Percentiles rank a stretch among this genome's conserved stretches.
phyloP scores from a whole-genome alignment of 2,329 filamentous ascomycete genomes.

The Didymella pinodella region DNA sequence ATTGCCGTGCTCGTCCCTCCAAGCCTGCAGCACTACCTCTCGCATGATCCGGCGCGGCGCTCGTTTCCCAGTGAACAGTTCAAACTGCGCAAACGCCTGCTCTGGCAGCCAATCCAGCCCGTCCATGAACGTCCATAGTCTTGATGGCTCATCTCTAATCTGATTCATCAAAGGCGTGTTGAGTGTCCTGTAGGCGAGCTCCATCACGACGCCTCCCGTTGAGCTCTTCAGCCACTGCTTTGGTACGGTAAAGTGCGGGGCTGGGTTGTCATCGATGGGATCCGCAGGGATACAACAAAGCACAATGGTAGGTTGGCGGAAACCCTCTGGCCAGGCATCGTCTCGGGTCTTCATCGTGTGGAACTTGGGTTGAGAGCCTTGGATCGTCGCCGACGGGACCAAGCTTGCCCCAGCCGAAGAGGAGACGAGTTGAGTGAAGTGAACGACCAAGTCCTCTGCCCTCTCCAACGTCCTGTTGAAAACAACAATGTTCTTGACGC shows the following conservation, averaged over 20 bases:
- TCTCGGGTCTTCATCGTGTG: conserved; percentile 66
- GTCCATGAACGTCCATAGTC: conserved; percentile 78
- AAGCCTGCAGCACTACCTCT: conserved; percentile 61
- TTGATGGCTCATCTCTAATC: conserved; percentile 65
- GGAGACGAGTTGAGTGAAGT: conserved; percentile 68
- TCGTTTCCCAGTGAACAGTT: conserved; percentile 77
- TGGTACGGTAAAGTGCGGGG: conserved; percentile 75
- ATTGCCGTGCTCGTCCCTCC: conserved; percentile 46
- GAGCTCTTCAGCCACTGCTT: conserved; percentile 73
- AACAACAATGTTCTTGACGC: conserved; percentile 77
- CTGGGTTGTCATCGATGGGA: conserved; percentile 67
- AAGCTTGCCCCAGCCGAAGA: conserved; percentile 29
- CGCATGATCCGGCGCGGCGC: conserved; percentile 77
- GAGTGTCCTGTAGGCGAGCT: conserved; percentile 76
- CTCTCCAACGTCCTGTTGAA: conserved; percentile 75
- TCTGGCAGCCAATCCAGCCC: conserved; percentile 79
- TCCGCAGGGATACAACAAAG: conserved; percentile 79
- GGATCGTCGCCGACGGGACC: conserved; percentile 24
- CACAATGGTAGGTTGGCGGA: conserved; percentile 74
- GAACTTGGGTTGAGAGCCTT: conserved; percentile 56
- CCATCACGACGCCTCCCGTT: conserved; percentile 78
- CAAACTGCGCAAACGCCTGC: conserved; percentile 82
- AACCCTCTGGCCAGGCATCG: conserved; percentile 70
- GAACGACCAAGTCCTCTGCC: conserved; percentile 70
- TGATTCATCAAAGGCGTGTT: conserved; percentile 75